These are phyloP conservation scores for Kwoniella shivajii DNA, from an alignment of 1,284 basidiomycete species.

Conservation along the genomic window DNA sequence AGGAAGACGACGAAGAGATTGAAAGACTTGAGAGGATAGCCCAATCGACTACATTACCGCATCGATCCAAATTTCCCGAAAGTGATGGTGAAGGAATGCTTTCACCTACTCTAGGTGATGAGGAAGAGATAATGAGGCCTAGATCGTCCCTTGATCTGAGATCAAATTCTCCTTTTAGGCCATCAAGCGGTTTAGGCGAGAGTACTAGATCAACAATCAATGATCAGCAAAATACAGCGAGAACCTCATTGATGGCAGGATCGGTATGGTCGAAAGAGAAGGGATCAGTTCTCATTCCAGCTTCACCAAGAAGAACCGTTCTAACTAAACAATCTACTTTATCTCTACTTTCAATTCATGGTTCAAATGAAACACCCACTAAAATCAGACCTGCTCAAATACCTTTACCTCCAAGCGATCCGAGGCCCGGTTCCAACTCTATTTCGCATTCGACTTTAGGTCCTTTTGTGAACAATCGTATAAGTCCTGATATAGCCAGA, in stretches of 20 bases:
- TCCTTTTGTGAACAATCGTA: slow-evolving; percentile 14
- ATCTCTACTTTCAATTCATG: neutral
- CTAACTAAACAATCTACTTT: neutral
- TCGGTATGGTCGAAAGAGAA: slow-evolving; percentile 9
- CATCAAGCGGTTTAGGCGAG: neutral
- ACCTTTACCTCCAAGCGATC: neutral
- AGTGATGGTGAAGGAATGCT: neutral
- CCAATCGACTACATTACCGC: slow-evolving; percentile 10
- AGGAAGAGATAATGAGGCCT: neutral
- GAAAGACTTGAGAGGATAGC: slow-evolving; percentile 12
- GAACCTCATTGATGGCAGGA: slow-evolving; percentile 11
- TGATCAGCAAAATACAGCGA: neutral
- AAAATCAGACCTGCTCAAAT: slow-evolving; percentile 1
- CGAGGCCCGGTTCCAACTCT: too few relatives aligned
- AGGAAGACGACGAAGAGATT: slow-evolving; percentile 1
- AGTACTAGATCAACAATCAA: neutral
- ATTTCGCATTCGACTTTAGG: too few relatives aligned
- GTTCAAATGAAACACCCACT: neutral
- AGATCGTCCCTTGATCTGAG: slow-evolving; percentile 5
- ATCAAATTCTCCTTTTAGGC: neutral
- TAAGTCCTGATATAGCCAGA: slow-evolving; percentile 22
- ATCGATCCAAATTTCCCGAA: slow-evolving; percentile 1
- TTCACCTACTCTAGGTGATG: slow-evolving; percentile 1
- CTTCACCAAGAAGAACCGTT: slow-evolving; percentile 2
- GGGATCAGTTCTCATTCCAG: too few relatives aligned